Base-by-base conservation (phyloP, 1,139 yeast genomes). In the Lodderomyces theae region DNA sequence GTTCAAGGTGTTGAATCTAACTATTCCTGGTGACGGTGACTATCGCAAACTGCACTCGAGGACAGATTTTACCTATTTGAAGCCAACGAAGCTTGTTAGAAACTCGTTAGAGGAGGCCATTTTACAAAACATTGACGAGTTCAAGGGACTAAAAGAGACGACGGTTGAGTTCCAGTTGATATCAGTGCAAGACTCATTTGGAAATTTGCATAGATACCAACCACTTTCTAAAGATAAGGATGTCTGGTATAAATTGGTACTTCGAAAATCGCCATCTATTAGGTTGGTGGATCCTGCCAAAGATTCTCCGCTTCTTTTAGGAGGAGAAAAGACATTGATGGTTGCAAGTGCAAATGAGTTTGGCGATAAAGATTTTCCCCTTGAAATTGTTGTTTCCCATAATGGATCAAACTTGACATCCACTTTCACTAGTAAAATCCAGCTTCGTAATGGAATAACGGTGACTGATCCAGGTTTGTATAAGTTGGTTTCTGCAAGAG, bases 141-240 rank as follows among this genome's bases (percentile, higher is more conserved):
- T 66, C 8, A 37, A 50, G 3, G 66, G 68, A 11, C 64, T 69
- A 16, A 13, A 25, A 8, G 64, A 78, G 5, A 95, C 95, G 11
- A 66, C 64, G 16, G 73, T 86, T 58, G 72, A 77, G 29, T 88
- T 86, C 54, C 79, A 79, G 38, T 71, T 90, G 34, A 77, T 79
- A 34, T 79, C 78, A 46, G 74, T 89, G 5, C 72, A 73, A 8
- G 97, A 90, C 60, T 85, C 84, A 1, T 68, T 87, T 46, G 96
- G 96, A 0, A 86, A 86, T 52, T 51, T 64, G 2, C 76, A 80
- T 42, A 72, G 76, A 42, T 87, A 80, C 51, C 72, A 64, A 48
- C 72, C 69, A 13, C 59, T 69, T 9, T 69, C 77, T 2, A 67
- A 61, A 35, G 69, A 70, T 34, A 58, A 69, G 36, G 79, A 74